Conservation (phyloP, 768 basidiomycete species). For the Chalciporus pseudorubinellus region DNA sequence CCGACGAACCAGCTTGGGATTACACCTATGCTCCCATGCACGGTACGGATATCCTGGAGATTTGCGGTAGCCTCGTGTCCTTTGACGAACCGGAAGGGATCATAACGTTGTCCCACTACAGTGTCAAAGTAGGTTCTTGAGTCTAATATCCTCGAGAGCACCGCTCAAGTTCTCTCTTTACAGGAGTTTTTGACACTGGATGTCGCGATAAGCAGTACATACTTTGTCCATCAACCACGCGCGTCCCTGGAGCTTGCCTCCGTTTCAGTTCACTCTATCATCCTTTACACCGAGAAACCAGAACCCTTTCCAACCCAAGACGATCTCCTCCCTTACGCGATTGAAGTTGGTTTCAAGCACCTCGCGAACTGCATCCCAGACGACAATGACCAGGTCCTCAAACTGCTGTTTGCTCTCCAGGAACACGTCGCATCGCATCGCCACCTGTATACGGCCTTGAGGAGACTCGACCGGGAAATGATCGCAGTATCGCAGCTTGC, state of each 20-base stretch:
- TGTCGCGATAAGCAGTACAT: background rate
- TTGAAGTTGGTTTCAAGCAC: background rate
- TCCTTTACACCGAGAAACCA: background rate
- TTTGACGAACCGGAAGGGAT: background rate
- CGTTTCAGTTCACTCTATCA: background rate
- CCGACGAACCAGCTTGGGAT: background rate
- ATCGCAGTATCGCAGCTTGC: no score
- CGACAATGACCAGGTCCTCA: background rate
- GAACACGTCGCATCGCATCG: background rate
- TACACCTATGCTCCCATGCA: no score
- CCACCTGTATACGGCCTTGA: background rate
- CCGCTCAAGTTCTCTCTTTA: background rate
- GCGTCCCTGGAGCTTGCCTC: background rate
- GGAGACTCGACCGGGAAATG: background rate
- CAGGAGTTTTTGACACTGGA: background rate
- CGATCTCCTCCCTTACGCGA: background rate
- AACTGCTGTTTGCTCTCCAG: background rate
- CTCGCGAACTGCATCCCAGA: background rate
- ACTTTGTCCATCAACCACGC: background rate
- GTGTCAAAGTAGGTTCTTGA: constrained; percentile 1
- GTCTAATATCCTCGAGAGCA: no score
- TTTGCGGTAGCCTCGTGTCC: background rate
- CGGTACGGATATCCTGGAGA: background rate
- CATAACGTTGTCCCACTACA: constrained; percentile 3
- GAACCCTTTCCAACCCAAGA: background rate